Conservation (phyloP, 225 moss, liverwort and hornwort species). For the Ulota crispa region DNA sequence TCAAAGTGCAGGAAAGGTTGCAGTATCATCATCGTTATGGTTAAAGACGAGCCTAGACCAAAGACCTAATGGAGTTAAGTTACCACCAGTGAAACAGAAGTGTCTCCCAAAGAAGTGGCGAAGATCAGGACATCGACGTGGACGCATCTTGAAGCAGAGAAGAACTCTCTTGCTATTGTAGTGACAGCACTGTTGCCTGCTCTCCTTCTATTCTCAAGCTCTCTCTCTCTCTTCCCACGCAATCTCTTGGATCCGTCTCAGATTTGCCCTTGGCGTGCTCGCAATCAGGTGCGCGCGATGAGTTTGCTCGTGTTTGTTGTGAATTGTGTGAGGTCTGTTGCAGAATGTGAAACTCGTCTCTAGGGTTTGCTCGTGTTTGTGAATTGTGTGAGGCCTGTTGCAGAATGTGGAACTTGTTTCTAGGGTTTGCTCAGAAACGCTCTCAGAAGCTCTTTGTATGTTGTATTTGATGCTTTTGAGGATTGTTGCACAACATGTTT, state of each 20-base stretch:
- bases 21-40: not conserved
- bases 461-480: too few relatives aligned
- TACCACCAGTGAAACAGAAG: not conserved
- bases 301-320: not conserved
- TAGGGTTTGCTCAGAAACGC: not conserved
- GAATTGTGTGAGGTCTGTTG: not conserved
- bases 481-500: not conserved
- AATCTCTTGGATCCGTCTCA: not conserved
- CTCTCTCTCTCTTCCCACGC: not conserved
- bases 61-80: not conserved
- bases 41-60: not conserved
- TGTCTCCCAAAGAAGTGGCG: not conserved
- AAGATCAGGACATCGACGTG: conserved; percentile 22
- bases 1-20: not conserved
- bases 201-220: not conserved
- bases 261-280: not conserved
- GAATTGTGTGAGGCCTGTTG: not conserved
- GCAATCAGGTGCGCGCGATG: not conserved
- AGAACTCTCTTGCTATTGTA: not conserved
- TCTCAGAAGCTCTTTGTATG: too few relatives aligned
- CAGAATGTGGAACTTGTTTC: not conserved
- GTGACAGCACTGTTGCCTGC: not conserved
- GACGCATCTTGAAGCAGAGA: conserved; percentile 26
- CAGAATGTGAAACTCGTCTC: not conserved
- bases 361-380: not conserved